Evolutionary conservation across 2,329 filamentous ascomycete species (phyloP), one percentile per base, ranked within the genome.

Genomic region (Arthrobotrys megalospora): DNA sequence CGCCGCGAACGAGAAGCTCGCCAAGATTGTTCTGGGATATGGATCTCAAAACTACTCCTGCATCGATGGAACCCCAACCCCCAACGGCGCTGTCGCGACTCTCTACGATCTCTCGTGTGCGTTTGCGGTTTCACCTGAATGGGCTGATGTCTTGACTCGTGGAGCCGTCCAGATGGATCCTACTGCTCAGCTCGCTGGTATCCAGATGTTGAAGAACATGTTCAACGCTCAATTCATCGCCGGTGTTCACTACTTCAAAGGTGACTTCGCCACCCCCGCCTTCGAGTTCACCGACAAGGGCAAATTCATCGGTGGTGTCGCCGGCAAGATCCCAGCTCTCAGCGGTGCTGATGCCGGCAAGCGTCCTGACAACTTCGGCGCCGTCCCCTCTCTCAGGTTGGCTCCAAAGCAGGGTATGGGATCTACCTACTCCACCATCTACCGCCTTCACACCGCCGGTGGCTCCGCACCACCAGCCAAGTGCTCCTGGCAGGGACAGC

Each of bases 41-140:
- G 95, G 95, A 77, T 96, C 92, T 6, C 91, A 97, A 86, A 97
- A 97, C 88, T 98, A 97, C 87, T 96, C 93, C 64, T 97, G 95
- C 87, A 86, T 89, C 75, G 85, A 88, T 67, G 88, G 89, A 0
- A 85, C 85, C 0, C 94, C 95, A 12, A 87, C 86, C 8, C 87
- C 90, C 16, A 84, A 87, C 62, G 95, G 95, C 80, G 95, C 95
- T 67, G 83, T 93, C 0, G 95, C 95, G 68, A 91, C 89, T 0
- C 92, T 98, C 82, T 97, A 92, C 90, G 94, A 97, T 85, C 92
- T 91, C 76, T 92, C 90, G 81, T 97, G 95, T 85, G 92, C 91
- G 6, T 88, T 91, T 48, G 21, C 68, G 2, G 86, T 89, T 80
- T 90, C 90, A 82, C 91, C 93, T 0, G 88, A 90, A 68, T 86